phyloP scores from a whole-genome alignment of 306 rosid genomes.

The Castanospermum australe region DNA sequence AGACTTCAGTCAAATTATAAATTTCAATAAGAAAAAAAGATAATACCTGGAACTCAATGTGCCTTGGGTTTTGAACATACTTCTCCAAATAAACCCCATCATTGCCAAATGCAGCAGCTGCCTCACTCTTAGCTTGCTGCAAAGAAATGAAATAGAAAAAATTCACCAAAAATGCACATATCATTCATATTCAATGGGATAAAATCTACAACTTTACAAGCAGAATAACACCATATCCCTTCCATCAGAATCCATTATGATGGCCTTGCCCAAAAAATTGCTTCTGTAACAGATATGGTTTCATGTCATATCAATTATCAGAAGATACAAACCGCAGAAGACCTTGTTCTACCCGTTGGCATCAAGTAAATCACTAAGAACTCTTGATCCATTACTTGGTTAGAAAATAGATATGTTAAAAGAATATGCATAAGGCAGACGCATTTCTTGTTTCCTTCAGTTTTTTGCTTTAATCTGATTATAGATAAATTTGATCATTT shows the following conservation, averaged over 20 bases:
- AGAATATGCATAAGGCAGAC: not conserved
- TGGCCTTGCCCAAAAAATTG: conserved; percentile 9
- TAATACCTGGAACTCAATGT: conserved; percentile 95
- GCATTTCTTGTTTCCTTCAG: conserved; percentile 3
- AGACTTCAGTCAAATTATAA: conserved; percentile 13
- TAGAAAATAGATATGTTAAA: conserved; percentile 10
- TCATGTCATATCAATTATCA: conserved; percentile 12
- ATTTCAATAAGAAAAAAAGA: not conserved
- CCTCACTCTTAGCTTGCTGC: conserved; percentile 99
- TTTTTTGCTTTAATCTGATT: not conserved
- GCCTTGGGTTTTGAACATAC: conserved; percentile 95
- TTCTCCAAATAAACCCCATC: conserved; percentile 99
- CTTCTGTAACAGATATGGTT: not conserved
- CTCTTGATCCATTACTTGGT: not conserved
- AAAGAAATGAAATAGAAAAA: conserved; percentile 30
- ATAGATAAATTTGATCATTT: not conserved
- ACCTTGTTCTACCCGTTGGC: conserved; percentile 5
- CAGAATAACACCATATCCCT: conserved; percentile 21
- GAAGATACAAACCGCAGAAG: not conserved
- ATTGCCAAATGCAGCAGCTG: conserved; percentile 99
- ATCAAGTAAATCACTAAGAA: conserved; percentile 6
- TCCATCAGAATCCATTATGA: conserved; percentile 19
- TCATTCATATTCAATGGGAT: not conserved
- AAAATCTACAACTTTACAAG: conserved; percentile 19
- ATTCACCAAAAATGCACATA: conserved; percentile 26